Base-by-base conservation (phyloP, 2,329 filamentous ascomycete genomes). In the Boeremia lycopersici region DNA sequence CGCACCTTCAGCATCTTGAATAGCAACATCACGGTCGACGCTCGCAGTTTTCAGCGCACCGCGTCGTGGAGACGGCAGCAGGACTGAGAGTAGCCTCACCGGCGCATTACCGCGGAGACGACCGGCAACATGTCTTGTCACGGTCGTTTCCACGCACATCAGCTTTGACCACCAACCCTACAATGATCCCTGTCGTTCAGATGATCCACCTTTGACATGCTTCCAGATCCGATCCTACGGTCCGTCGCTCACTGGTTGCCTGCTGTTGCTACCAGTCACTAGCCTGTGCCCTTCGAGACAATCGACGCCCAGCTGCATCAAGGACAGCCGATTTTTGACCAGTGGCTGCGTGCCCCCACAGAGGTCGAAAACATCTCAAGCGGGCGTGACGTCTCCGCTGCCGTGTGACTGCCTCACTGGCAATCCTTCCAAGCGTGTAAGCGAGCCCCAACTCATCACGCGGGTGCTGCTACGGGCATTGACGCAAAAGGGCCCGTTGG, bases 191-290 rank as follows among this genome's bases (percentile, higher is more conserved):
- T 63, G 61, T 46, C 41, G 11, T 42, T 25, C 40, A 54, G 39
- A 49, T 42, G 52, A 47, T 50, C 52, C 52, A 45, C 52, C 50
- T 59, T 61, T 48, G 60, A 64, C 60, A 60, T 62, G 57, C 61
- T 51, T 67, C 63, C 63, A 67, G 58, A 64, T 61, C 53, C 52
- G 55, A 54, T 36, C 49, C 53, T 53, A 56, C 49, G 52, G 57
- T 39, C 39, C 46, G 45, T 40, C 50, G 34, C 42, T 43, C 42
- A 49, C 40, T 49, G 46, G 38, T 36, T 44, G 26, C 40, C 19
- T 23, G 17, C 40, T 26, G 40, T 42, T 42, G 40, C 46, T 47
- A 35, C 49, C 49, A 53, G 46, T 49, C 48, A 48, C 43, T 52
- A 51, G 45, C 40, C 31, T 45, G 43, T 56, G 42, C 43, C 43